phyloP scores from a whole-genome alignment of 768 basidiomycete genomes.

The Aureoboletus auriporus region DNA sequence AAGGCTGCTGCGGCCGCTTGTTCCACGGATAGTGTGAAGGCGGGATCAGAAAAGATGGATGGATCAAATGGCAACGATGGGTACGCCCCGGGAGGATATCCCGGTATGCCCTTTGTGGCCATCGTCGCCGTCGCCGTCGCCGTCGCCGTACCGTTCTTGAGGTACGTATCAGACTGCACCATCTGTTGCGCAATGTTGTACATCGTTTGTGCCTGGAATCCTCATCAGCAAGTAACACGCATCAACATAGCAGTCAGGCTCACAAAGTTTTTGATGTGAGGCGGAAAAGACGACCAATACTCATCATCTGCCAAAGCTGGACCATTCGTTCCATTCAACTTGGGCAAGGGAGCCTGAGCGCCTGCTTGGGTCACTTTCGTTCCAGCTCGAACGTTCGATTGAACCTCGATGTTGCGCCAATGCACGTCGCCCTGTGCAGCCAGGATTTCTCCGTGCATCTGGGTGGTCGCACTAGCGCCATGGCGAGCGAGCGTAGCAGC shows the following conservation, averaged over 20 bases:
- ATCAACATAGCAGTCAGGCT: slow-evolving; percentile 31
- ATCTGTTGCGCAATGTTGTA: slow-evolving; percentile 68
- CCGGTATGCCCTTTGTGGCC: slow-evolving; percentile 32
- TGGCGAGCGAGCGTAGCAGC: slow-evolving; percentile 30
- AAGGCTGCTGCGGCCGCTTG: slow-evolving; percentile 39
- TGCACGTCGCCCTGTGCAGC: slow-evolving; percentile 61
- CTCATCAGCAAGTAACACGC: slow-evolving; percentile 27
- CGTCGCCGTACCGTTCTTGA: slow-evolving; percentile 33
- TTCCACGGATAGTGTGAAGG: slow-evolving; percentile 48
- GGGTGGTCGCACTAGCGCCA: slow-evolving; percentile 29
- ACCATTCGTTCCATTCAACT: slow-evolving; percentile 20
- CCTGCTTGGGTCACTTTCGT: slow-evolving; percentile 17
- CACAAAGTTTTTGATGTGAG: slow-evolving; percentile 67
- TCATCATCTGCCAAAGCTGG: slow-evolving; percentile 46
- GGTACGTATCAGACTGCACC: slow-evolving; percentile 41
- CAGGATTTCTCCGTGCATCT: slow-evolving; percentile 56
- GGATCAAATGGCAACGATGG: slow-evolving; percentile 47
- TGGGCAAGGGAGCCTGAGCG: slow-evolving; percentile 19
- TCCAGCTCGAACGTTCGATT: slow-evolving; percentile 24
- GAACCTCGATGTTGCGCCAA: slow-evolving; percentile 36
- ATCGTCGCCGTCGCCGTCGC: slow-evolving; percentile 28
- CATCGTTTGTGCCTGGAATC: slow-evolving; percentile 54
- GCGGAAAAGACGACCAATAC: slow-evolving; percentile 67
- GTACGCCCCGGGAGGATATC: slow-evolving; percentile 40
- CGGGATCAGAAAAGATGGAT: slow-evolving; percentile 51